Base-by-base conservation (phyloP, 768 basidiomycete genomes). In the Auricularia cornea region DNA sequence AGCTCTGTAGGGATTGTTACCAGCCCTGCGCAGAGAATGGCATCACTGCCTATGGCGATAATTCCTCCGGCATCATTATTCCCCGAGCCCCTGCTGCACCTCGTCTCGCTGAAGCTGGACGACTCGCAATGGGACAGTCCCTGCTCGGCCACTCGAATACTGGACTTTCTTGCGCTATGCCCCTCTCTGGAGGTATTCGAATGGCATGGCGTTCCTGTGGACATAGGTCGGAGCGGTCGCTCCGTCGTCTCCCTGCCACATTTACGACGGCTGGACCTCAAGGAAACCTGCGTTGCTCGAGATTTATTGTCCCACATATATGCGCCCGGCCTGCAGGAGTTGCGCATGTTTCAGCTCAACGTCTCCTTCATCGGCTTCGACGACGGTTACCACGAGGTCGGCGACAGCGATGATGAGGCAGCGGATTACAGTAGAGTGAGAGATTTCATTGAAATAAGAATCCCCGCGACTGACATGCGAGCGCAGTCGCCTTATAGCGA, bases 321-420 rank as follows among this genome's bases (percentile, higher is more conserved):
- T 65, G 79, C 83, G 1, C 89, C 89, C 20, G 77, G 74, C 2
- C 81, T 91, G 31, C 72, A 72, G 44, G 80, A 83, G 59, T 83
- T 92, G 44, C 81, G 80, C 69, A 85, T 92, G 64, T 77, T 82
- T 5, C 83, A 86, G 65, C 75, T 90, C 23, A 91, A 91, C 40
- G 31, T 44, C 20, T 44, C 64, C 68, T 82, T 85, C 70, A 74
- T 84, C 31, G 70, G 74, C 18, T 51, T 63, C 5, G 60, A 71
- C 30, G 74, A 70, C 8, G 69, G 74, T 4, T 70, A 71, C 44
- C 63, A 71, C 48, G 88, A 89, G 62, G 75, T 79, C 5, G 88
- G 88, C 33, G 90, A 90, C 65, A 86, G 83, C 66, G 88, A 88
- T 8, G 89, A 91, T 66, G 89, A 89, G 68, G 85, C 84, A 18